Evolutionary conservation across 2,329 filamentous ascomycete species (phyloP), one percentile per base, ranked within the genome.

Genomic region (Paramyrothecium roridum): DNA sequence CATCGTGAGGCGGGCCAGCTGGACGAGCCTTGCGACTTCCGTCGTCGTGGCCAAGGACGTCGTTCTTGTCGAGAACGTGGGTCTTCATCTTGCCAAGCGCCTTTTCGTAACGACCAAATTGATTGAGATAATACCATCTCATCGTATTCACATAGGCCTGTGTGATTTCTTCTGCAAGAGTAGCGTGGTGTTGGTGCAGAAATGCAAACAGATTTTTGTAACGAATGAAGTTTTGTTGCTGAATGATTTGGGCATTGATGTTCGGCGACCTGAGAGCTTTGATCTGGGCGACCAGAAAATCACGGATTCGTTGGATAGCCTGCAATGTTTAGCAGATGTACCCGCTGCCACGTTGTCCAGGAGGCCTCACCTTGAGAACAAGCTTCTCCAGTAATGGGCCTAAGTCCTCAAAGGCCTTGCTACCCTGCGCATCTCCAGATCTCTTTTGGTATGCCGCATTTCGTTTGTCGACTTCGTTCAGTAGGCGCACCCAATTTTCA

Each of bases 111-210:
- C 93, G 87, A 3, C 84, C 86, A 68, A 99, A 99, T 70, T 97
- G 91, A 61, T 89, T 95, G 53, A 89, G 76, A 69, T 98, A 98
- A 68, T 99, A 99, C 95, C 95, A 99, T 53, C 92, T 86, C 91
- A 99, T 99, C 0, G 96, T 99, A 70, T 97, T 96, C 76, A 96
- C 88, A 67, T 99, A 99, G 3, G 96, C 95, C 69, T 91, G 89
- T 10, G 87, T 87, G 61, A 99, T 96, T 71, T 99, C 91, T 53
- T 93, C 88, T 10, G 91, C 91, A 7, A 99, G 83, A n/a, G 84
- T 80, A 1, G 89, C 78, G 65, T 98, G 92, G 61, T 93, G 89
- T 63, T 84, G 87, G 57, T 91, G 86, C 33, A 99, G 80, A 67
- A 98, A 99, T 7, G 84, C 81, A 72, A 88, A 99, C 0, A 97